phyloP scores from a whole-genome alignment of 2,329 filamentous ascomycete genomes.

The Colletotrichum musicola region DNA sequence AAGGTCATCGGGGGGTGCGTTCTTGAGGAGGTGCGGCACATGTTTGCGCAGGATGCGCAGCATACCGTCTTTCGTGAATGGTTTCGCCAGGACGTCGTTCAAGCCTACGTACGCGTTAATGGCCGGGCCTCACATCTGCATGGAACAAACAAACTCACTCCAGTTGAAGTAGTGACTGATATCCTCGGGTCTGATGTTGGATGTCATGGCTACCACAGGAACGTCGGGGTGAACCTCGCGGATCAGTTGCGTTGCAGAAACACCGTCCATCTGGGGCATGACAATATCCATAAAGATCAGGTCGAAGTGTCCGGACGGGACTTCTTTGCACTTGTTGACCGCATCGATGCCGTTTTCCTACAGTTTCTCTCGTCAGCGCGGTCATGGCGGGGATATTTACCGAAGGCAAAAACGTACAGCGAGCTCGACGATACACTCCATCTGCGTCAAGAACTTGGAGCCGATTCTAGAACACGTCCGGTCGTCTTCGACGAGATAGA shows the following conservation, averaged over 20 bases:
- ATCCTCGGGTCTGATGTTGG: constrained; percentile 96
- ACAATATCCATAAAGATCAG: constrained; percentile 93
- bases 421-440: constrained; percentile 76
- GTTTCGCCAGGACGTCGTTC: constrained; percentile 97
- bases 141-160: constrained; percentile 34
- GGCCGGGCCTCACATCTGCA: neutral
- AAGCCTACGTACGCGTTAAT: constrained; percentile 73
- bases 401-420: constrained; percentile 63
- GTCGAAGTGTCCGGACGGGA: constrained; percentile 66
- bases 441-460: constrained; percentile 74
- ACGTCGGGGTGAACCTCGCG: constrained; percentile 84
- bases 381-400: neutral
- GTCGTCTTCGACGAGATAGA: constrained; percentile 90
- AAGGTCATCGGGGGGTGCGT: constrained; percentile 61
- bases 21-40: constrained; percentile 84
- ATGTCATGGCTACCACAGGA: constrained; percentile 98
- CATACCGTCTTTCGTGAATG: constrained; percentile 91
- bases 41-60: constrained; percentile 90
- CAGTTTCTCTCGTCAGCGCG: neutral
- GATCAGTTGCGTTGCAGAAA: constrained; percentile 94
- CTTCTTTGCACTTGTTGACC: constrained; percentile 80
- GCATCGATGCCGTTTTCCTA: constrained; percentile 85
- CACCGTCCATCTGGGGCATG: constrained; percentile 95
- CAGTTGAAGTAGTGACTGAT: constrained; percentile 93
- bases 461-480: constrained; percentile 76